A percentile compares a stretch with the other conserved stretches of the same genome.
phyloP scores from a whole-genome alignment of 257 asterid species.

The Petunia axillaris region DNA sequence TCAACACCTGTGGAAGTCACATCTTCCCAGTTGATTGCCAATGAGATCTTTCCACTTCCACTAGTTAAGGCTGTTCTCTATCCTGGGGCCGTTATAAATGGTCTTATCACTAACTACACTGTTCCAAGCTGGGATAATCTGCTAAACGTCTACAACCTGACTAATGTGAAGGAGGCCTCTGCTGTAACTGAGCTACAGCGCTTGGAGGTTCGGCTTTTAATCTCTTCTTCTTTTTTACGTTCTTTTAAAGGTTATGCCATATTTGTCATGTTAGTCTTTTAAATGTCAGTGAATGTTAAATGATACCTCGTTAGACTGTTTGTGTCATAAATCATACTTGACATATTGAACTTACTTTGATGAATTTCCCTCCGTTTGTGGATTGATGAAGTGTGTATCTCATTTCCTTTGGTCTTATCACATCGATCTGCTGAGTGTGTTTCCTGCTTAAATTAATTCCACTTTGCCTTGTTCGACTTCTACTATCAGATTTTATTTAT shows the following conservation, averaged over 20 bases:
- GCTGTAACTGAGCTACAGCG: constrained; percentile 79
- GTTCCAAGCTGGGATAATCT: constrained; percentile 83
- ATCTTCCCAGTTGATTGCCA: constrained; percentile 84
- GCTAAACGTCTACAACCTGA: constrained; percentile 70
- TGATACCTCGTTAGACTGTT: too few relatives aligned
- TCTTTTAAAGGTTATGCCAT: background rate
- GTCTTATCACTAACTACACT: constrained; percentile 49
- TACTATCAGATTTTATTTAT: too few relatives aligned
- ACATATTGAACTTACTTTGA: too few relatives aligned
- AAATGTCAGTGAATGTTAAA: too few relatives aligned
- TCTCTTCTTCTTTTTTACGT: background rate
- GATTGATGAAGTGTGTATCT: too few relatives aligned
- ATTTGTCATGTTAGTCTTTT: too few relatives aligned
- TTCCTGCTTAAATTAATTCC: too few relatives aligned
- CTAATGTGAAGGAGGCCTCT: constrained; percentile 73
- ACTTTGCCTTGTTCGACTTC: too few relatives aligned
- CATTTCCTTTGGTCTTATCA: too few relatives aligned
- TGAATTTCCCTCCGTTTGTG: too few relatives aligned
- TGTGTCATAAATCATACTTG: too few relatives aligned
- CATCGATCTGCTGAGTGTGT: too few relatives aligned
- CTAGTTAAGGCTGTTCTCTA: constrained; percentile 87
- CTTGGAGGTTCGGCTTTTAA: constrained; percentile 66
- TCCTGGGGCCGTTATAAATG: constrained; percentile 79
- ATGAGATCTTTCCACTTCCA: constrained; percentile 78
- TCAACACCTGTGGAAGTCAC: constrained; percentile 85